A percentile compares a stretch with the other conserved stretches of the same genome.
phyloP scores from a whole-genome alignment of 352 stramenopile species.

The Phytophthora ramorum region DNA sequence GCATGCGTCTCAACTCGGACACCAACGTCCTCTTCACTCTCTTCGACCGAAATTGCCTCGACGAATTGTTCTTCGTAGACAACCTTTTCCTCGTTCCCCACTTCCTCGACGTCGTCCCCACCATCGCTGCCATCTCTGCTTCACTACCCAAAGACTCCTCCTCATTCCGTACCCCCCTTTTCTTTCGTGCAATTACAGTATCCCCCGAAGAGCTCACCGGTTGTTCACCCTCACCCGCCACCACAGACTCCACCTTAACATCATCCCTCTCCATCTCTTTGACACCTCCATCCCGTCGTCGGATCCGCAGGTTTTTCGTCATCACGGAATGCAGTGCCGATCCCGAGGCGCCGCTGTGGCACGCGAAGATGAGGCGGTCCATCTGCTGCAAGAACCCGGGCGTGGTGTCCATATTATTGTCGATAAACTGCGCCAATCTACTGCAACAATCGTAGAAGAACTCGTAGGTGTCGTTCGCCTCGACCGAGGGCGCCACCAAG shows the following conservation, averaged over 20 bases:
- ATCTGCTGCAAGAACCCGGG: constrained; percentile 70
- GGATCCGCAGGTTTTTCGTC: constrained; percentile 58
- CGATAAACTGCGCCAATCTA: constrained; percentile 54
- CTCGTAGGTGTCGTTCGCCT: constrained; percentile 40
- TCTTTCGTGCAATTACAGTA: not conserved
- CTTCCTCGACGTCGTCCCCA: constrained; percentile 10
- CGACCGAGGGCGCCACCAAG: not conserved
- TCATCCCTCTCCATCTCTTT: not conserved
- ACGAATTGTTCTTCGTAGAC: constrained; percentile 13
- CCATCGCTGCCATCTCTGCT: not conserved
- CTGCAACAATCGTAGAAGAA: constrained; percentile 58
- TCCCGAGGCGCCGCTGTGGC: constrained; percentile 55
- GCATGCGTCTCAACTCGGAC: not conserved
- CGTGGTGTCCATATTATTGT: constrained; percentile 60
- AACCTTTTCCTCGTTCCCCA: constrained; percentile 33
- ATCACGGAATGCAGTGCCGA: constrained; percentile 43
- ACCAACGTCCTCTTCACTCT: constrained; percentile 9
- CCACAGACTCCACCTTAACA: not conserved
- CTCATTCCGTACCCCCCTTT: not conserved
- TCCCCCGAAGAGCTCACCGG: constrained; percentile 11
- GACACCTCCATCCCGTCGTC: not conserved
- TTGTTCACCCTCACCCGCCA: not conserved
- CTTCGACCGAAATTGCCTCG: constrained; percentile 3
- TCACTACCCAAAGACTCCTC: constrained; percentile 3
- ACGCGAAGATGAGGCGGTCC: constrained; percentile 72